Evolutionary conservation across 192 early-diverging fungal genomes (phyloP), one percentile per base, ranked within the genome.

Genomic region (Podila epigama): DNA sequence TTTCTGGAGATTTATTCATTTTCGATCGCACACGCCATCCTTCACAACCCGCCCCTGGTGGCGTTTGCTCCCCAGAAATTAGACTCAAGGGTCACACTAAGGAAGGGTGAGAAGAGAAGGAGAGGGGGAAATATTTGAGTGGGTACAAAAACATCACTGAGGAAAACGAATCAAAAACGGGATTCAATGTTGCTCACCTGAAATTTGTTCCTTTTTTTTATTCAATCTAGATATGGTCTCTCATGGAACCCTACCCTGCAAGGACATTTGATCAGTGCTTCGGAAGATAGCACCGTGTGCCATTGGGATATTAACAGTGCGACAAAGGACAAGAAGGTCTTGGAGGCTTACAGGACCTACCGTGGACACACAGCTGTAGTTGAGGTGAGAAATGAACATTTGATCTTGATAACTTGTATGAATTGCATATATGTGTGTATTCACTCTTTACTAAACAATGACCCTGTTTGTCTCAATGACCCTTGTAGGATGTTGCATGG

Each of bases 21-120:
- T 99, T 99, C 85, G 96, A 98, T 77, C 90, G 96, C 48, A 95
- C 98, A 36, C 90, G 90, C 18, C 94, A 95, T 80, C 89, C 93
- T 52, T 90, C 87, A 36, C 88, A 84, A 42, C 96, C 97, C 0
- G 83, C 82, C 51, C 88, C 89, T 61, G 87, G 89, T 56, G 90
- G 89, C 41, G 82, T 90, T 41, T 98, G 95, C 82, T 86, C 86
- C 57, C 96, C 98, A 2, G 95, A 95, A 36, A 87, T 98, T 50
- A 85, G 87, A 37, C 86, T 99, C 48, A 83, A 91, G 29, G 96
- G 96, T 5, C 97, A 98, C 56, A 82, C 89, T 31, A 91, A 92
- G 51, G 97, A 99, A 89, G 97, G 97, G 83, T 99, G 87, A 73
- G 37, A 22, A 22, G n/a, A 22, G n/a, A 15, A n/a, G 41, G 44